phyloP scores from a whole-genome alignment of 345 rosid genomes.

The Arabidopsis arenosa region DNA sequence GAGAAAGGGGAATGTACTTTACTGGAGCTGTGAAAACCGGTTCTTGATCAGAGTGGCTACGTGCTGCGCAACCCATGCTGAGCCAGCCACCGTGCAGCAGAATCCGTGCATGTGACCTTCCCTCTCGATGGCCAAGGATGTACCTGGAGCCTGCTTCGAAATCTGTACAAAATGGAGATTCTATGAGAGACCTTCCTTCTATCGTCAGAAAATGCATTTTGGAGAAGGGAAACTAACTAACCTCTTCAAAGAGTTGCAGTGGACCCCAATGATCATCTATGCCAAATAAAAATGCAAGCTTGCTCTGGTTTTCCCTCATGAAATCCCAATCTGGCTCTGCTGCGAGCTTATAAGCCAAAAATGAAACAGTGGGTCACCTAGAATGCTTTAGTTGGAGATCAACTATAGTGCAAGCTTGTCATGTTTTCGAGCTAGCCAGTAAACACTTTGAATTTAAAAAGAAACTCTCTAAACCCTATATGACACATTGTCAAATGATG shows the following conservation, averaged over 20 bases:
- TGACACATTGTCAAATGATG: not conserved
- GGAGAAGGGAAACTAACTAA: slow-evolving; percentile 27
- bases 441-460: not conserved
- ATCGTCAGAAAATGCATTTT: not conserved
- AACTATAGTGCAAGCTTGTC: not conserved
- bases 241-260: slow-evolving; percentile 75
- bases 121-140: slow-evolving; percentile 67
- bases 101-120: slow-evolving; percentile 81
- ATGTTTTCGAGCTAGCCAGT: not conserved
- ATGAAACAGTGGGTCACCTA: slow-evolving; percentile 13
- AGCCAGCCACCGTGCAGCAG: slow-evolving; percentile 81
- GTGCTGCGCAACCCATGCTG: slow-evolving; percentile 73
- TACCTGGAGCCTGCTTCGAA: slow-evolving; percentile 59
- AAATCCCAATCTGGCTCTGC: slow-evolving; percentile 78
- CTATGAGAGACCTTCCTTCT: slow-evolving; percentile 2
- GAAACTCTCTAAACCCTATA: slow-evolving; percentile 15
- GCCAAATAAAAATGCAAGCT: slow-evolving; percentile 74
- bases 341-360: slow-evolving; percentile 58
- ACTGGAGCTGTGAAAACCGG: slow-evolving; percentile 31
- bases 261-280: slow-evolving; percentile 93
- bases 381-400: slow-evolving; percentile 11
- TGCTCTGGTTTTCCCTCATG: slow-evolving; percentile 60
- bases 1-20: not conserved
- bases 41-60: slow-evolving; percentile 62
- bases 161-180: slow-evolving; percentile 48